Evolutionary conservation across 2,329 filamentous ascomycete species (phyloP).

Genomic region (Uncinocarpus reesii): DNA sequence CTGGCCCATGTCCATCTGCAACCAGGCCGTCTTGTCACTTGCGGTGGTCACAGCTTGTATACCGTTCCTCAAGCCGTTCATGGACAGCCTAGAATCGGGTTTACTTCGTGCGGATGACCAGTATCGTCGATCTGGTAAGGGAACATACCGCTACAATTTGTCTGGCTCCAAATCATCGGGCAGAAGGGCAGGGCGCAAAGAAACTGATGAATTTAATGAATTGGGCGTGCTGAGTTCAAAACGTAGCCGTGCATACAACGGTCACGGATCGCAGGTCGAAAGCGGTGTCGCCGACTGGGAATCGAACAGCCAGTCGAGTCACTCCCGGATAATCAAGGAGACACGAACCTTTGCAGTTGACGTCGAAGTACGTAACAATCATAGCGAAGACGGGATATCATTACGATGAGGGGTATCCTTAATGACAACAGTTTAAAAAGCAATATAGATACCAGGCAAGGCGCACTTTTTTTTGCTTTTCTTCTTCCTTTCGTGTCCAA

Average conservation of each 20-base stretch:
- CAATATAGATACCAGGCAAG: background rate
- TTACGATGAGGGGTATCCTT: background rate
- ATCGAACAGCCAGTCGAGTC: constrained; percentile 14
- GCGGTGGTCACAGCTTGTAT: constrained; percentile 24
- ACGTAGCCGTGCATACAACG: background rate
- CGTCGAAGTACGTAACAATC: constrained; percentile 10
- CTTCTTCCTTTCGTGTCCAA: background rate
- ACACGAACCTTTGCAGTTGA: constrained; percentile 14
- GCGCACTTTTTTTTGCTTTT: background rate
- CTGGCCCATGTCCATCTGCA: constrained; percentile 23
- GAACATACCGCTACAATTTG: constrained; percentile 11
- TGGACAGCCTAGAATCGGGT: constrained; percentile 24
- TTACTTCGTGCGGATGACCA: constrained; percentile 21
- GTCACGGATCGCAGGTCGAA: constrained; percentile 13
- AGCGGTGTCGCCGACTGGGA: constrained; percentile 12
- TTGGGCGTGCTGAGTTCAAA: constrained; percentile 7
- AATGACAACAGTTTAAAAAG: background rate
- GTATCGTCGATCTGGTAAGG: constrained; percentile 11
- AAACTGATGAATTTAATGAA: constrained; percentile 7
- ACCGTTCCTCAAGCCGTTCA: constrained; percentile 24
- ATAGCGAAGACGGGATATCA: background rate
- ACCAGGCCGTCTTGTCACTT: constrained; percentile 21
- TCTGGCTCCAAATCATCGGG: constrained; percentile 4
- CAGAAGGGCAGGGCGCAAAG: background rate
- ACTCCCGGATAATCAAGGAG: constrained; percentile 16